Base-by-base conservation (phyloP, 202 grass and related monocot genomes). In the Digitaria exilis region DNA sequence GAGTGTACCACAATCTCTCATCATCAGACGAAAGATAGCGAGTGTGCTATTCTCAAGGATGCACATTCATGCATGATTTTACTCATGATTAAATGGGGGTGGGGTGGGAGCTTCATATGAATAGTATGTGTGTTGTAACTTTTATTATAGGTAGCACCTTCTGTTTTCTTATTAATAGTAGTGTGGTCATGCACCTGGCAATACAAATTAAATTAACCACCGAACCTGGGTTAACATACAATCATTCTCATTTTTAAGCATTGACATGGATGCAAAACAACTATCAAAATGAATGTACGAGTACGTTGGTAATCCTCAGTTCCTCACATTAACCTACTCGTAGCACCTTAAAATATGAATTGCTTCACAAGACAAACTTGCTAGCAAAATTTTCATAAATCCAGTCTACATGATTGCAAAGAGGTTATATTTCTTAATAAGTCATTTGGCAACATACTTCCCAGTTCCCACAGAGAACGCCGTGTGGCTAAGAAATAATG, bases 171-270 rank as follows among this genome's bases (percentile, higher is more conserved):
- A 26, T 21, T 26, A 34, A 59, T 44, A 50, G 41, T 19, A 49
- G n/a, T n/a, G 18, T 25, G 18, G 0, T 14, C 15, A 78, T 24
- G 5, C 6, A 4, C n/a, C n/a, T n/a, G n/a, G n/a, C n/a, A n/a
- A n/a, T n/a, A n/a, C 22, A 72, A 18, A 49, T 63, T 42, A 72
- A 80, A 79, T 48, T 32, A 64, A 73, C 44, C 76, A 51, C 10
- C 59, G 16, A 14, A 9, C 4, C 15, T 59, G 42, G 3, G n/a
- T 21, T 22, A 62, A 28, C 25, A 59, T 73, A 35, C 48, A 82
- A 76, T 62, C 11, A 4, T 5, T 43, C 7, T 16, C 45, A 54
- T 31, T 72, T n/a, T 54, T 1, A 65, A 44, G 28, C 41, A 61
- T 17, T 16, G 6, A 71, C 4, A 25, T 49, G 7, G 2, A 8